Base-by-base conservation (phyloP, 331 rosid species). In the Dryas integrifolia region DNA sequence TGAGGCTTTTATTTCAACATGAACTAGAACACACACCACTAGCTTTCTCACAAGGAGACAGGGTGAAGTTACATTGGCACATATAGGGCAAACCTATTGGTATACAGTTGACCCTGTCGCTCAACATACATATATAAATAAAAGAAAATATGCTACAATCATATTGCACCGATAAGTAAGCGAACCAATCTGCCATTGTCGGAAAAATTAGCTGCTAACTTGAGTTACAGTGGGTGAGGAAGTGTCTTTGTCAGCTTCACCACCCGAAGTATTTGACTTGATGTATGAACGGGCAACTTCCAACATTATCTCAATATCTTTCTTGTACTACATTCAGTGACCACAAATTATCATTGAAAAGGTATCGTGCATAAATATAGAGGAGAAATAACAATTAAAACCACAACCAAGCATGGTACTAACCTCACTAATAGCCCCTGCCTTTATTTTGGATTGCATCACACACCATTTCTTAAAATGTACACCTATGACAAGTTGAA, bases 391-490 rank as follows among this genome's bases (percentile, higher is more conserved):
- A 62, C 35, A 52, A 15, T 4, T 6, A 60, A 58, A 58, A 39
- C 45, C 5, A 78, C 39, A 55, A 5, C 12, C 26, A 56, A 60
- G 41, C 38, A 76, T 15, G 74, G 49, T 57, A 82, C 96, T 68
- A 77, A 94, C 98, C 98, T 94, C 97, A 48, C 82, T 89, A 77
- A 91, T 68, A 15, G 98, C 96, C 75, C 96, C 95, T 12, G 98
- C 70, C 83, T 84, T 94, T 76, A 94, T 94, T 84, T 91, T 94
- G 67, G 97, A 85, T 78, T 91, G 97, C 98, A 94, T 91, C 76
- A 88, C 84, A 85, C 96, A 94, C 96, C 96, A 94, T 85, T 91
- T 94, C 92, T 94, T 94, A 70, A 94, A 94, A 86, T 94, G 96
- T 48, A 90, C 98, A 77, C 98, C 98, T 94, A 86, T 45, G 78